These are phyloP conservation scores for Gyromitra esculenta DNA, from an alignment of 2,329 filamentous ascomycete species.

Conservation along the genomic window DNA sequence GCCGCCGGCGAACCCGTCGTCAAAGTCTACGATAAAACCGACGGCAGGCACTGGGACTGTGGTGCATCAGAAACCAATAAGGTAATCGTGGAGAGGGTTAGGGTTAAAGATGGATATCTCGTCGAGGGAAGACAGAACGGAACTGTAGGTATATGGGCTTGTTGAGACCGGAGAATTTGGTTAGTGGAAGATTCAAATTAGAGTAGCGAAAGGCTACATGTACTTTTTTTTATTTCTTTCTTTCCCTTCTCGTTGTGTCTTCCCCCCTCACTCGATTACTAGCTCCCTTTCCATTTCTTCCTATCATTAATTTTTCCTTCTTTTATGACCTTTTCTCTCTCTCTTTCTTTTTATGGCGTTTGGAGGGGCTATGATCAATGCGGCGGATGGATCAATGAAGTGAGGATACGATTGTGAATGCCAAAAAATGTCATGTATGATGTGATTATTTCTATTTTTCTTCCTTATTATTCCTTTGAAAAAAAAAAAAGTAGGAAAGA, in stretches of 20 bases:
- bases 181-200: constrained; percentile 7
- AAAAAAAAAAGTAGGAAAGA: not conserved
- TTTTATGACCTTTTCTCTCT: constrained; percentile 32
- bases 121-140: constrained; percentile 90
- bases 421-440: constrained; percentile 38
- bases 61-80: constrained; percentile 75
- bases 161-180: constrained; percentile 61
- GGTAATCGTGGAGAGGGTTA: constrained; percentile 81
- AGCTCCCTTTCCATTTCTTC: constrained; percentile 6
- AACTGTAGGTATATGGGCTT: constrained; percentile 89
- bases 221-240: constrained; percentile 17
- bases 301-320: constrained; percentile 27
- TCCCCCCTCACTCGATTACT: not conserved
- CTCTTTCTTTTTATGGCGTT: constrained; percentile 46
- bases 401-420: constrained; percentile 40
- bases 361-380: constrained; percentile 47
- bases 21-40: constrained; percentile 98
- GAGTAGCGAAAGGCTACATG: constrained; percentile 25
- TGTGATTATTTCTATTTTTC: constrained; percentile 30
- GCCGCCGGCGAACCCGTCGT: constrained; percentile 92
- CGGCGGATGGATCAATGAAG: constrained; percentile 26
- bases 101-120: constrained; percentile 92
- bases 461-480: not conserved
- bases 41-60: constrained; percentile 95
- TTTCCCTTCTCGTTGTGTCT: constrained; percentile 4